Conservation (phyloP, 345 rosid genomes). For the Salix arbutifolia region DNA sequence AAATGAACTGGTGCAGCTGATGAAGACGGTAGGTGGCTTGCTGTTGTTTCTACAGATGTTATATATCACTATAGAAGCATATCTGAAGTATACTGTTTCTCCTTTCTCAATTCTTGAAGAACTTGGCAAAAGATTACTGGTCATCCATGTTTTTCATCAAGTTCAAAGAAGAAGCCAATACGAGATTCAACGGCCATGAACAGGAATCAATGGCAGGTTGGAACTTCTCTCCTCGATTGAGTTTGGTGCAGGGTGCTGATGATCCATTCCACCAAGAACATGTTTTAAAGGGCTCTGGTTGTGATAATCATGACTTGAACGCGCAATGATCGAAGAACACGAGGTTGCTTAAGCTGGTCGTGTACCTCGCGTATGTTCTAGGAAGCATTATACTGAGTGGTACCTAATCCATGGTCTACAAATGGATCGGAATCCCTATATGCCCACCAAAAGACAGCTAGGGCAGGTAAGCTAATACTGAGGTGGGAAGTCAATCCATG, state of each 20-base stretch:
- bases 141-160: slow-evolving; percentile 31
- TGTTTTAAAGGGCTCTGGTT: slow-evolving; percentile 37
- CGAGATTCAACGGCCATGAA: slow-evolving; percentile 36
- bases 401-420: too few relatives aligned
- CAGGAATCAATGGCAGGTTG: slow-evolving; percentile 49
- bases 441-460: too few relatives aligned
- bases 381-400: too few relatives aligned
- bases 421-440: too few relatives aligned
- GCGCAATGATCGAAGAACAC: background rate
- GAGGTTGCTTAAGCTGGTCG: background rate
- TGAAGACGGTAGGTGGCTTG: slow-evolving; percentile 57
- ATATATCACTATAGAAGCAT: background rate
- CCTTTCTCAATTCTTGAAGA: slow-evolving; percentile 32
- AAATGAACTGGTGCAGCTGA: slow-evolving; percentile 70
- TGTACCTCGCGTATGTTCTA: background rate
- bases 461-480: too few relatives aligned
- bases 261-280: slow-evolving; percentile 84
- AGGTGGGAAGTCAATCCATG: too few relatives aligned
- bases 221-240: slow-evolving; percentile 71
- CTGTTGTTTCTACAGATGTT: background rate
- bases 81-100: background rate
- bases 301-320: slow-evolving; percentile 2
- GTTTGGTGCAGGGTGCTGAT: slow-evolving; percentile 65
- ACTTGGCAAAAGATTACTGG: slow-evolving; percentile 46
- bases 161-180: slow-evolving; percentile 64